These are phyloP conservation scores for Huntiella moniliformis DNA, from an alignment of 2,329 filamentous ascomycete genomes.

Conservation along the genomic window DNA sequence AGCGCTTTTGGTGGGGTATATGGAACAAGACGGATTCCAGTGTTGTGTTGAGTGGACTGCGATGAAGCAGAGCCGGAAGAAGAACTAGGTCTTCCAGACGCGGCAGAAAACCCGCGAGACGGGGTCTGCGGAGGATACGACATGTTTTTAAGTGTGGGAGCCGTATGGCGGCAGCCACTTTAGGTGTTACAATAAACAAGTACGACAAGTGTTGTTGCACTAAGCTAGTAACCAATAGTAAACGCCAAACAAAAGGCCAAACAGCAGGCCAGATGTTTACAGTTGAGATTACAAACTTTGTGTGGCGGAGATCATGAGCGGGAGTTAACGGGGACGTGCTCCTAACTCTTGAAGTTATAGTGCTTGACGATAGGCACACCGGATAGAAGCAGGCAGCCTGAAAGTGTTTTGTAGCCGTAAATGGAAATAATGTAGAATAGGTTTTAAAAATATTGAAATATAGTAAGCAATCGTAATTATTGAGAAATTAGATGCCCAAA, in stretches of 20 bases:
- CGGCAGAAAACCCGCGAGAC: slow-evolving; percentile 9
- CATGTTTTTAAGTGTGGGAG: slow-evolving; percentile 1
- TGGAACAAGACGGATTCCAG: slow-evolving; percentile 29
- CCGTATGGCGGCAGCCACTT: not conserved
- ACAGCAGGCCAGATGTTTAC: not conserved
- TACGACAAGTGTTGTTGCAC: not conserved
- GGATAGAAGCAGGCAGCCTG: too few relatives aligned
- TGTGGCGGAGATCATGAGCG: too few relatives aligned
- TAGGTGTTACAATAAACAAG: too few relatives aligned
- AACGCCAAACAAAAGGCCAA: slow-evolving; percentile 1
- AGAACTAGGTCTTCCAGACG: slow-evolving; percentile 9
- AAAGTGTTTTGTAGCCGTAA: too few relatives aligned
- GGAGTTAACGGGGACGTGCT: too few relatives aligned
- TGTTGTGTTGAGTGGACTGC: slow-evolving; percentile 19
- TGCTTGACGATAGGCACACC: too few relatives aligned
- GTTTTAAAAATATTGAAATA: too few relatives aligned
- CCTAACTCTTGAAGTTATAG: too few relatives aligned
- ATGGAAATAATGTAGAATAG: too few relatives aligned
- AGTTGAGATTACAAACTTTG: too few relatives aligned
- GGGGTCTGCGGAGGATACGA: slow-evolving; percentile 14
- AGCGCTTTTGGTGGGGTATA: slow-evolving; percentile 26
- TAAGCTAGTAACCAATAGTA: not conserved
- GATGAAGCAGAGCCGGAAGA: slow-evolving; percentile 10
- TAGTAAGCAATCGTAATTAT: too few relatives aligned
- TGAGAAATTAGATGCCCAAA: too few relatives aligned